phyloP scores from a whole-genome alignment of 2,329 filamentous ascomycete genomes.

The Fusarium nelsonii region DNA sequence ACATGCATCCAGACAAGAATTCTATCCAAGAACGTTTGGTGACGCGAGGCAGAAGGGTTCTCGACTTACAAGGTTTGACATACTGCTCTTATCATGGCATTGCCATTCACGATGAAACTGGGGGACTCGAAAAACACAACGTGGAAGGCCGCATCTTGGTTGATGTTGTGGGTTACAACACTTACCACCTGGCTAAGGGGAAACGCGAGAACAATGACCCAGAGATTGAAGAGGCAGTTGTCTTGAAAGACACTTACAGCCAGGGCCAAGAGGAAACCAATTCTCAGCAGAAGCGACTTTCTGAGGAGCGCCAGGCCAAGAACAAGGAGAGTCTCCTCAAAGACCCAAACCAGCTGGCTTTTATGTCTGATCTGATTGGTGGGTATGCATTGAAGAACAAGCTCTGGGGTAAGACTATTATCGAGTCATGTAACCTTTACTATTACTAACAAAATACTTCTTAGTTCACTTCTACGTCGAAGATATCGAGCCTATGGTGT shows the following conservation, averaged over 20 bases:
- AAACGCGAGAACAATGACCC: constrained; percentile 53
- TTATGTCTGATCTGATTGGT: constrained; percentile 56
- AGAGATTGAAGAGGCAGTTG: constrained; percentile 43
- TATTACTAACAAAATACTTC: constrained; percentile 20
- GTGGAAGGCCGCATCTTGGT: constrained; percentile 58
- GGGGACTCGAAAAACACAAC: constrained; percentile 50
- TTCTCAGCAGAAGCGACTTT: constrained; percentile 47
- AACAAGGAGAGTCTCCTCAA: constrained; percentile 58
- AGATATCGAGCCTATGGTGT: constrained; percentile 57
- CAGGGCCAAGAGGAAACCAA: constrained; percentile 20
- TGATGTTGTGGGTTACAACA: constrained; percentile 58
- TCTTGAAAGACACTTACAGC: constrained; percentile 7
- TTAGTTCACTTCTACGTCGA: constrained; percentile 56
- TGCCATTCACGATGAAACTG: constrained; percentile 48
- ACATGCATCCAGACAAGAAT: constrained; percentile 50
- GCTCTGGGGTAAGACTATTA: constrained; percentile 55
- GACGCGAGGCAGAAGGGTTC: constrained; percentile 54
- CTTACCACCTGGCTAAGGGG: constrained; percentile 54
- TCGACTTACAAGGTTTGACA: constrained; percentile 57
- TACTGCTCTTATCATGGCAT: constrained; percentile 59
- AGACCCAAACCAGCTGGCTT: constrained; percentile 55
- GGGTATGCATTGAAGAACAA: constrained; percentile 63
- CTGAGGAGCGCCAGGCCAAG: constrained; percentile 51
- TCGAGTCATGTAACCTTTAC: neutral
- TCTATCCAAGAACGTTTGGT: constrained; percentile 49